These are phyloP conservation scores for Closterium sp. DNA, from an alignment of 139 green algal genomes.

Conservation along the genomic window DNA sequence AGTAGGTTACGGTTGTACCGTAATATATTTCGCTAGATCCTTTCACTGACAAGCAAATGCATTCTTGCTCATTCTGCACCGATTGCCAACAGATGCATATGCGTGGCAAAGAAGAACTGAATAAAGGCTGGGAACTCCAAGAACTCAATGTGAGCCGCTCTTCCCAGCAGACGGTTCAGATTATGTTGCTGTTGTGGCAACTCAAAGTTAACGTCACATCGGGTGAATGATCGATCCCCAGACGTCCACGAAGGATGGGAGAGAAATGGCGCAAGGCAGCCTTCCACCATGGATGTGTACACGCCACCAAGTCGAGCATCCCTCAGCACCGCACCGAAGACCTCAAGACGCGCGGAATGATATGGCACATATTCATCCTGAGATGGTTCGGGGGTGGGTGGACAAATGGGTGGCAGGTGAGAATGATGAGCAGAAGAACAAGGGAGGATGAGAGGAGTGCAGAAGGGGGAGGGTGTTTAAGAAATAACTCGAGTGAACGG, in stretches of 20 bases:
- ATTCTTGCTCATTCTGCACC: background rate
- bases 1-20: no score
- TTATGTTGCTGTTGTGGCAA: background rate
- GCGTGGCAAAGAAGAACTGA: slow-evolving; percentile 25
- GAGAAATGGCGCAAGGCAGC: slow-evolving; percentile 30
- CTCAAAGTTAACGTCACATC: slow-evolving; percentile 51
- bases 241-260: background rate
- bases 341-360: slow-evolving; percentile 59
- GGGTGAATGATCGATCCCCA: background rate
- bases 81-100: slow-evolving; percentile 1
- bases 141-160: slow-evolving; percentile 68
- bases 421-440: no score
- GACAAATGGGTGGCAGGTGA: no score
- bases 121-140: slow-evolving; percentile 59
- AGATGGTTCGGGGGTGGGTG: slow-evolving; percentile 9
- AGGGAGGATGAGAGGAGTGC: no score
- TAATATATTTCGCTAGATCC: no score
- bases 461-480: no score
- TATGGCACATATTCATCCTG: slow-evolving; percentile 71
- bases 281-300: slow-evolving; percentile 32
- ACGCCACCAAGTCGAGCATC: background rate
- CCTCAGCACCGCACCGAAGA: background rate
- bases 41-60: background rate
- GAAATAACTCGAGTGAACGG: no score
- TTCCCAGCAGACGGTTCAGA: slow-evolving; percentile 53